Conservation (phyloP, 164 flowering plant species). For the Liriodendron chinense region DNA sequence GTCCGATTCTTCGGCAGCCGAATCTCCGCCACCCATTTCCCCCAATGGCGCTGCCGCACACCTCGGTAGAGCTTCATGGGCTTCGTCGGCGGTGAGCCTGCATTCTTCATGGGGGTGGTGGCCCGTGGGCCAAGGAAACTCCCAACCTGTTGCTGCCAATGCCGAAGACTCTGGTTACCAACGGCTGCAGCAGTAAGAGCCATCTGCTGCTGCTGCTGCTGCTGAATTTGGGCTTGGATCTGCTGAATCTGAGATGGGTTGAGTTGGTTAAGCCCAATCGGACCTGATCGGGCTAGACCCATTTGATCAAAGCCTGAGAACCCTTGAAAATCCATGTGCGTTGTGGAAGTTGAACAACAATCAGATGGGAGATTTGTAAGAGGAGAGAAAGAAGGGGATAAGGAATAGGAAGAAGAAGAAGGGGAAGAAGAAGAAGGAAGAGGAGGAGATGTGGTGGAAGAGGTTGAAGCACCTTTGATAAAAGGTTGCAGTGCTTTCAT, state of each 20-base stretch:
- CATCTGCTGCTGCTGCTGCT: slow-evolving; percentile 25
- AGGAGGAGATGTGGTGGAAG: slow-evolving; percentile 13
- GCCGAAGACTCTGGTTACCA: slow-evolving; percentile 12
- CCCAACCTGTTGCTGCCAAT: slow-evolving; percentile 15
- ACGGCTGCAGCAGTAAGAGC: slow-evolving; percentile 15
- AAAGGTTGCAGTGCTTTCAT: slow-evolving; percentile 96
- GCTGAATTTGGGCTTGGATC: slow-evolving; percentile 54
- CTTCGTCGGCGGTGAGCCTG: slow-evolving; percentile 40
- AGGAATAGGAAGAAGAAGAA: slow-evolving; percentile 9
- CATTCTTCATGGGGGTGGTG: slow-evolving; percentile 53
- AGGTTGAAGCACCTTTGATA: slow-evolving; percentile 67
- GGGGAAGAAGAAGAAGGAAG: slow-evolving; percentile 19
- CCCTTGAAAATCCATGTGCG: slow-evolving; percentile 20
- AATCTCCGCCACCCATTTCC: slow-evolving; percentile 94
- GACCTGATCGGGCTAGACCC: slow-evolving; percentile 30
- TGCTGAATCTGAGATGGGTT: slow-evolving; percentile 55
- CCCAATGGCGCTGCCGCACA: slow-evolving; percentile 90
- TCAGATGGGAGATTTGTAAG: slow-evolving; percentile 15
- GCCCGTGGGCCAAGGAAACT: slow-evolving; percentile 49
- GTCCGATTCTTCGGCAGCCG: slow-evolving; percentile 75
- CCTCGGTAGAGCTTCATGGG: slow-evolving; percentile 86
- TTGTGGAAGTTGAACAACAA: slow-evolving; percentile 25
- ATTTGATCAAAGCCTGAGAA: slow-evolving; percentile 23
- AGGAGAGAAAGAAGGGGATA: slow-evolving; percentile 18
- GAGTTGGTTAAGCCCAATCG: slow-evolving; percentile 49